Evolutionary conservation across 140 eudicot genomes (phyloP), one percentile per base, ranked within the genome.

Genomic region (Ambrosia hybrid): DNA sequence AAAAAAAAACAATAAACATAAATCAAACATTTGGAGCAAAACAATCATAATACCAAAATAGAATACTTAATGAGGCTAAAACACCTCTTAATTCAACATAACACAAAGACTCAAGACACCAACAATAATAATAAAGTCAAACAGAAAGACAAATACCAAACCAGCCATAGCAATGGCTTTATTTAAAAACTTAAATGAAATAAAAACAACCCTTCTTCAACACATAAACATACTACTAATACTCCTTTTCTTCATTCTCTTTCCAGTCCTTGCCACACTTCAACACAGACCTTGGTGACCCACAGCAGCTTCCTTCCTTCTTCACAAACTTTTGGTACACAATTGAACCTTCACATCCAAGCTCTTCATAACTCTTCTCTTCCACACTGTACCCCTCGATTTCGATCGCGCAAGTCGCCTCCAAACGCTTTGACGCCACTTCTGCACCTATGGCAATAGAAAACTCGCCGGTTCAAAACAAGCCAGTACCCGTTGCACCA

Each of bases 391-490:
- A 92, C 36, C 96, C 95, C 56, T 85, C 84, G 9, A 89, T 62
- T 10, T 82, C 81, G 11, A 89, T 37, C 6, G 63, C 41, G 52
- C 86, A 75, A 0, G 75, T 70, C 46, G 51, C 73, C 62, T 81
- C 90, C 37, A 83, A 46, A 3, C 33, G 43, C 57, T 80, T 48
- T 6, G 76, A 72, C 51, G 65, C 43, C 67, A 61, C 10, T 17
- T 61, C 46, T 12, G 90, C 88, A 60, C 89, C 91, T 16, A 92
- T 79, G 30, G 96, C 93, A 14, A 92, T 74, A 7, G 92, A 86
- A 51, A 92, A 92, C 66, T 92, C 95, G 0, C 73, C 0, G 98
- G 98, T 55, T 92, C 67, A 41, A 92, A 92, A 68, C 98, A 92
- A 4, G 76, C 79, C 77, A 92, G 61, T 37, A 89, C 96, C 82